Base-by-base conservation (phyloP, 2,329 filamentous ascomycete genomes). In the Hypoxylon sp. region DNA sequence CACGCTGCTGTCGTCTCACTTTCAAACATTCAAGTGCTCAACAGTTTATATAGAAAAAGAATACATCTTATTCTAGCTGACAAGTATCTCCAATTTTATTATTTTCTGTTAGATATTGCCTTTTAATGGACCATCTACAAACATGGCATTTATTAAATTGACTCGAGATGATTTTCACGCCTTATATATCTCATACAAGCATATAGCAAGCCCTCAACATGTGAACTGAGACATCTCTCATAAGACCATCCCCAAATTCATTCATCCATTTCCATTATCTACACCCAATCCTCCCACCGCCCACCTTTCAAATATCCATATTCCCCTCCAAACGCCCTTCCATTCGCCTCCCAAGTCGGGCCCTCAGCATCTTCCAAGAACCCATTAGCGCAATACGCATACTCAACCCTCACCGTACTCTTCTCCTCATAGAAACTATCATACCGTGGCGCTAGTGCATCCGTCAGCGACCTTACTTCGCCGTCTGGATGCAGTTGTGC, bases 401-500 rank as follows among this genome's bases (percentile, higher is more conserved):
- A 87, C 14, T 74, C 73, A 0, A 87, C 82, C 23, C 79, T 78
- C 0, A 77, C 76, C 51, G 76, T 76, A 1, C 36, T 13, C 30
- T 50, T 78, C 48, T 71, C 73, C 11, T 66, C 75, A 56, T 86
- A 87, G 64, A 85, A 85, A 0, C 14, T 61, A 69, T 86, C 83
- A 50, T 79, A 85, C 0, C 67, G 68, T 1, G 67, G n/a, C 3
- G 75, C 67, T 63, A 86, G 68, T 1, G 84, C 84, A 34, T 85
- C 82, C 1, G 69, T 71, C 1, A 87, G 74, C 9, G 74, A 81
- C 17, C 72, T 72, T 0, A 86, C 83, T 32, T 79, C 72, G 0
- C 82, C 82, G 2, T 73, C 74, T 2, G 84, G 83, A 67, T 86
- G 84, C 2, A 86, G 75, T 13, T 80, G 78, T 1, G 74, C 71